Evolutionary conservation across 148 eudicot genomes (phyloP), one percentile per base, ranked within the genome.

Genomic region (Cornus florida): DNA sequence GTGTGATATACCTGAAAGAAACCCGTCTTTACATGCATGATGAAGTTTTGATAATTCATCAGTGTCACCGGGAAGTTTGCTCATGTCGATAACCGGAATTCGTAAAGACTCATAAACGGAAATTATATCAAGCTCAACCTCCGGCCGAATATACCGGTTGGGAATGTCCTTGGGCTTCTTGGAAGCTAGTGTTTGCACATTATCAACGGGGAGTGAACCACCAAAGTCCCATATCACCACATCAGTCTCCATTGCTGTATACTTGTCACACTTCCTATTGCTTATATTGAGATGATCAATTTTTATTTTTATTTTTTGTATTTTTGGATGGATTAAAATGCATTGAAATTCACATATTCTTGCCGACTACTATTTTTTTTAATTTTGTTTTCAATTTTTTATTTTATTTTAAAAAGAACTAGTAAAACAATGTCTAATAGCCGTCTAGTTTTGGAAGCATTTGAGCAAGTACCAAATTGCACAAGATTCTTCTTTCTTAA

Each of bases 81-180:
- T 72, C 81, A 80, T 77, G 76, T 86, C 84, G 22, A 83, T 75
- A 8, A 81, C 82, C 19, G 88, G 88, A 79, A 82, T 82, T 19
- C 76, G 71, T n/a, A 50, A n/a, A 19, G 77, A 74, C 31, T 74
- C 83, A 24, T 82, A 75, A 14, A 24, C 39, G 2, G 80, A 77
- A 65, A 85, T 11, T 71, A 73, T 46, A 14, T 81, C 79, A 1
- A 72, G 28, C 16, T 84, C 77, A 7, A 77, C 20, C 74, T 82
- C 87, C 0, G 78, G 81, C 6, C 87, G 78, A 59, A 85, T 35
- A 56, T 85, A 85, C 23, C 83, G 75, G 20, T 35, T 35, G 0
- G 88, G 88, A 22, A 82, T 62, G 56, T 66, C 74, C 22, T 75
- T 67, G 7, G 50, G 35, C 33, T 72, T 65, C 48, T 69, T 67